A percentile compares a stretch with the other conserved stretches of the same genome.
phyloP scores from a whole-genome alignment of 768 basidiomycete species.

The Candolleomyces efflorescens region DNA sequence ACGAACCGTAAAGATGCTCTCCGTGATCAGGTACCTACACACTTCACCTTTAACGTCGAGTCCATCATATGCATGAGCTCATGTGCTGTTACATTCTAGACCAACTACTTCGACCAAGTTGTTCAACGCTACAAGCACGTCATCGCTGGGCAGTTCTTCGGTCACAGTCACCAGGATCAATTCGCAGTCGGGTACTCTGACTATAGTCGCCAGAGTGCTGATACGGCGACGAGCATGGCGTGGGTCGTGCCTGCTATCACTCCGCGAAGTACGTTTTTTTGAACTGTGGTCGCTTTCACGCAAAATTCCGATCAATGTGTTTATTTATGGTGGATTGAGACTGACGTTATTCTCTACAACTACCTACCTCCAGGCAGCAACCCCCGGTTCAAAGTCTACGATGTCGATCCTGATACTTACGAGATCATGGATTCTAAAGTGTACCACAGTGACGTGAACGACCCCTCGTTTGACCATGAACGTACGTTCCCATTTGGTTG shows the following conservation, averaged over 20 bases:
- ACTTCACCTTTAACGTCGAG: not conserved
- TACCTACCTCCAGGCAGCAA: slow-evolving; percentile 37
- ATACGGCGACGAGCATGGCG: slow-evolving; percentile 42
- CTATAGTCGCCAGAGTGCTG: slow-evolving; percentile 39
- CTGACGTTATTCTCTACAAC: not conserved
- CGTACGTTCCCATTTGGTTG: slow-evolving; percentile 26
- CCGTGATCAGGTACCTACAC: slow-evolving; percentile 42
- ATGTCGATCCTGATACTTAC: slow-evolving; percentile 62
- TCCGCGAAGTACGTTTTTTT: slow-evolving; percentile 40
- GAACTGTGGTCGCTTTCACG: no score
- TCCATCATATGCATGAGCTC: not conserved
- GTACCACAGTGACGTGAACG: slow-evolving; percentile 38
- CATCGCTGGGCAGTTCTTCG: slow-evolving; percentile 59
- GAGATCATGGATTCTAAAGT: slow-evolving; percentile 58
- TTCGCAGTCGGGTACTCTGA: slow-evolving; percentile 59
- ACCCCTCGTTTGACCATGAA: slow-evolving; percentile 39
- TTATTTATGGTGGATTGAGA: no score
- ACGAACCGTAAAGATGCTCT: slow-evolving; percentile 42
- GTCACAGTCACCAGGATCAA: slow-evolving; percentile 59
- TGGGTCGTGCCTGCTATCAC: slow-evolving; percentile 55
- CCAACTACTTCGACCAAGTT: slow-evolving; percentile 61
- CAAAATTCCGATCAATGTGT: no score
- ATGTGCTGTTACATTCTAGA: slow-evolving; percentile 26
- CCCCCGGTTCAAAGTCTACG: slow-evolving; percentile 56
- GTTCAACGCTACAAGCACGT: slow-evolving; percentile 55